Base-by-base conservation (phyloP, 148 eudicot species). In the Talinum fruticosum region DNA sequence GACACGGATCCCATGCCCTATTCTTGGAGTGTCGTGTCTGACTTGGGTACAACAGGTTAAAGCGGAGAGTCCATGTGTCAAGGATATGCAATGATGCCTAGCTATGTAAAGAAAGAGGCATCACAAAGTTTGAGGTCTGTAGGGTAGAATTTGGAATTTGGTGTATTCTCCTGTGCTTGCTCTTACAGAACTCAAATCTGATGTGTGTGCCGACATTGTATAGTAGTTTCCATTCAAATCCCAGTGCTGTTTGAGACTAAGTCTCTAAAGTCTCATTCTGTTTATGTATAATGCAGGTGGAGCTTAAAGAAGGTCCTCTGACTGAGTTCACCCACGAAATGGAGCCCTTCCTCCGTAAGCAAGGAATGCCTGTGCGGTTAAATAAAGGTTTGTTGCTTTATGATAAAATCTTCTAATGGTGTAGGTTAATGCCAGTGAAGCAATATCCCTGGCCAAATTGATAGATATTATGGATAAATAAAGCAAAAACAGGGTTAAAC, bases 281-380 rank as follows among this genome's bases (percentile, higher is more conserved):
- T 29, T 41, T 67, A 21, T 71, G 62, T 4, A 28, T 66, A 8
- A 79, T 83, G 23, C 76, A 96, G 99, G 97, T 96, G 69, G 99
- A 96, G 87, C 94, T 96, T 33, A 86, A 96, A 66, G 99, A 91
- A 89, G 97, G 99, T 74, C 97, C 97, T 85, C 77, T 96, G 49
- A 92, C 83, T 26, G 88, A 93, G 86, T 96, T 96, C 87, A 87
- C 91, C 16, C 99, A 96, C 84, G 99, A 96, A 83, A 90, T 96
- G 99, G 99, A 93, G 79, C 99, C 99, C 66, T 90, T 91, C 78
- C 77, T 96, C 76, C 97, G 99, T n/a, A 96, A 96, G 84, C 99
- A 91, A 82, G 97, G 97, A 66, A 81, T 96, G 97, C 97, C 99
- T 77, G 99, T 96, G 72, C 89, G 99, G 53, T 86, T 96, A 71